Percentiles rank a stretch among this genome's conserved stretches.
Evolutionary conservation across 306 rosid genomes (phyloP).

Genomic region (Acacia crassicarpa): DNA sequence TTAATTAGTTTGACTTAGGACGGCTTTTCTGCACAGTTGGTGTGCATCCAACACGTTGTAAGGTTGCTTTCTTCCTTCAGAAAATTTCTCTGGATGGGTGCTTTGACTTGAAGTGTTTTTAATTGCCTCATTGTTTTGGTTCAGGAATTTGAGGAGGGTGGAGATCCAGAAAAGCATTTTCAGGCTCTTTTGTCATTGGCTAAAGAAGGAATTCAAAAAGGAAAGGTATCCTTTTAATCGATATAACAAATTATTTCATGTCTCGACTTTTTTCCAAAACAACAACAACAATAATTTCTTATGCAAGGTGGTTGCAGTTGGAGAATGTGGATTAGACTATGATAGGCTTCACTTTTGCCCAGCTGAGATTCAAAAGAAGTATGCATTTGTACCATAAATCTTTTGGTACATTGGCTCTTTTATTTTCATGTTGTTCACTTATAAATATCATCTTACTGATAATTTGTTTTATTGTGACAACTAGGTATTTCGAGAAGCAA

Average conservation of each 20-base stretch:
- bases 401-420: slow-evolving; percentile 1
- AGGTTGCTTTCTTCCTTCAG: slow-evolving; percentile 51
- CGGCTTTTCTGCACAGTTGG: slow-evolving; percentile 95
- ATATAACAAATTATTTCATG: not conserved
- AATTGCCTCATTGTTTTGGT: slow-evolving; percentile 30
- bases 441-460: slow-evolving; percentile 12
- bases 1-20: slow-evolving; percentile 47
- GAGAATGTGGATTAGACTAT: slow-evolving; percentile 97
- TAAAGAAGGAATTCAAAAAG: slow-evolving; percentile 87
- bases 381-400: slow-evolving; percentile 30
- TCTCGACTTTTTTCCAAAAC: slow-evolving; percentile 5
- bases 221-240: slow-evolving; percentile 57
- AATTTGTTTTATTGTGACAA: slow-evolving; percentile 27
- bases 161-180: slow-evolving; percentile 89
- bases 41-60: slow-evolving; percentile 98
- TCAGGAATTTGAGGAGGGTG: slow-evolving; percentile 88
- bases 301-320: slow-evolving; percentile 85
- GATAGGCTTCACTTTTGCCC: slow-evolving; percentile 96
- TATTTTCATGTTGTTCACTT: not conserved
- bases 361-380: slow-evolving; percentile 84
- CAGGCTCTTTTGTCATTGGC: slow-evolving; percentile 84
- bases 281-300: not conserved
- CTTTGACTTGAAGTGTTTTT: slow-evolving; percentile 33
- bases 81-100: slow-evolving; percentile 11
- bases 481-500: slow-evolving; percentile 93